Evolutionary conservation across 2,329 filamentous ascomycete genomes (phyloP).

Genomic region (Calonectria hawksworthii): DNA sequence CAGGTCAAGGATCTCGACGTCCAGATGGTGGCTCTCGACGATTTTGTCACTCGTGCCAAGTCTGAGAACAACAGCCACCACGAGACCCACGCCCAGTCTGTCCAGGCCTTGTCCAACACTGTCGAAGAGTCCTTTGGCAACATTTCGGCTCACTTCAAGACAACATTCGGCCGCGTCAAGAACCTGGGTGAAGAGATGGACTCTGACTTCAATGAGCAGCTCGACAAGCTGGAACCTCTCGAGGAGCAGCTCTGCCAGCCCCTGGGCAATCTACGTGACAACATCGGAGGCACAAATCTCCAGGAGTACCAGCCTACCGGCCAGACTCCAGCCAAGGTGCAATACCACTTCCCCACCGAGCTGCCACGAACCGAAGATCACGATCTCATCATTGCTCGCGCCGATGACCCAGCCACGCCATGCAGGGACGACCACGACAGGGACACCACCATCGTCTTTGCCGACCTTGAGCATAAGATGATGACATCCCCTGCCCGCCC

Average conservation of each 20-base stretch:
- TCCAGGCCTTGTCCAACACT: conserved; percentile 75
- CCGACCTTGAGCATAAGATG: conserved; percentile 52
- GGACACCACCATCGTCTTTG: conserved; percentile 58
- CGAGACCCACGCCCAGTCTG: conserved; percentile 74
- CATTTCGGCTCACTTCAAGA: conserved; percentile 78
- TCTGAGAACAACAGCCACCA: conserved; percentile 86
- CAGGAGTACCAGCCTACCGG: conserved; percentile 89
- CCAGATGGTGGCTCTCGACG: conserved; percentile 92
- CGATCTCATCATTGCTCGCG: conserved; percentile 59
- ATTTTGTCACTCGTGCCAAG: conserved; percentile 87
- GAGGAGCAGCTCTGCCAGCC: conserved; percentile 74
- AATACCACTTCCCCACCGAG: conserved; percentile 84
- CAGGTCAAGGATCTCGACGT: conserved; percentile 88
- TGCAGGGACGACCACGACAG: conserved; percentile 49
- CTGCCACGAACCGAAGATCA: conserved; percentile 79
- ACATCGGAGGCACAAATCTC: conserved; percentile 75
- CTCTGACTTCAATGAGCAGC: conserved; percentile 69
- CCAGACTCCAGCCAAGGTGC: conserved; percentile 83
- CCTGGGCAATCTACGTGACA: conserved; percentile 77
- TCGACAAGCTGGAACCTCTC: conserved; percentile 73
- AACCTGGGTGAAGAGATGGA: conserved; percentile 78
- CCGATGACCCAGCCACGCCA: conserved; percentile 50
- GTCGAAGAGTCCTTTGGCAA: conserved; percentile 81
- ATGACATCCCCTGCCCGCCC: conserved; percentile 51
- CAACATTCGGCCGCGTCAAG: conserved; percentile 77